Base-by-base conservation (phyloP, 2,329 filamentous ascomycete genomes). In the Diaporthe velutina region DNA sequence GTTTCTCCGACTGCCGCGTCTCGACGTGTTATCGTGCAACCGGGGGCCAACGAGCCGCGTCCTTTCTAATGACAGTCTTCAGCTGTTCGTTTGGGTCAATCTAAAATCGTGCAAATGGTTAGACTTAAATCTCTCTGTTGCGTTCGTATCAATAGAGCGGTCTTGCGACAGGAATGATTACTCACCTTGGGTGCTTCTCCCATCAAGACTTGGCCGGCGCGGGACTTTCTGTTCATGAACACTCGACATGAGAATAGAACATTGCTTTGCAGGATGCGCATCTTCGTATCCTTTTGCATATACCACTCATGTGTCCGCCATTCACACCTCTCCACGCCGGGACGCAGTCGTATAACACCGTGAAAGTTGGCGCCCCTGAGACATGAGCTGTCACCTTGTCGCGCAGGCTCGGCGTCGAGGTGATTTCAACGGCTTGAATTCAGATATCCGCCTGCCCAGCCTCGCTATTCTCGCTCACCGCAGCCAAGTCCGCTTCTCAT, bases 371-470 rank as follows among this genome's bases (percentile, higher is more conserved):
- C 64, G n/a, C 48, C n/a, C n/a, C 12, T 52, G 48, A 22, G 64
- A 54, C 48, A 30, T 40, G 45, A 68, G n/a, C 33, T 22, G 8
- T 22, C 64, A 68, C 64, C 45, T 13, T 28, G 33, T 28, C 30
- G 13, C 45, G 28, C 15, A 22, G 22, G 17, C 33, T 38, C 33
- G 30, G 54, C 15, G 30, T 38, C 25, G 64, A 19, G 64, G 64
- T 25, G 28, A 68, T 19, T 52, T 10, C 33, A 40, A 54, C 33
- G 15, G 33, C 9, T 35, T 54, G 45, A 54, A 40, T n/a, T 54
- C 48, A 38, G n/a, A 25, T 54, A 28, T n/a, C 48, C 30, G 64
- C 64, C 48, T 22, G 64, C 64, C 64, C 30, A 52, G 64, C 42
- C 30, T 52, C 30, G 4, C 17, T 25, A 1, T 67, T n/a, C 28